phyloP scores from a whole-genome alignment of 805 yeast species.

The Maudiozyma bulderi region DNA sequence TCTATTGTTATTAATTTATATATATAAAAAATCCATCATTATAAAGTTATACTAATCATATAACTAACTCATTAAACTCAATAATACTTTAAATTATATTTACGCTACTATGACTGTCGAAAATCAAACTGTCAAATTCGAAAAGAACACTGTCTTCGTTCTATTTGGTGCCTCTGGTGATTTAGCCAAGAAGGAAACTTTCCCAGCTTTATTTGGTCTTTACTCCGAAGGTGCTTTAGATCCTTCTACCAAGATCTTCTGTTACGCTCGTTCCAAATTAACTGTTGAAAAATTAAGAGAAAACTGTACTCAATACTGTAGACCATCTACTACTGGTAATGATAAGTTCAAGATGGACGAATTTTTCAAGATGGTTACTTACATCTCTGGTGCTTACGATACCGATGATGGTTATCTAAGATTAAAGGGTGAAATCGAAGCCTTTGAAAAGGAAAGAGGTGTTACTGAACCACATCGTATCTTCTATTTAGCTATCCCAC shows the following conservation, averaged over 20 bases:
- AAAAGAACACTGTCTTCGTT: conserved; percentile 57
- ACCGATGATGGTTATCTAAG: conserved; percentile 55
- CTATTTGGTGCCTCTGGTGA: conserved; percentile 95
- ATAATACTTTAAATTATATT: neutral
- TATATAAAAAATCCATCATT: too few relatives aligned
- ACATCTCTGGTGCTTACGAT: conserved; percentile 74
- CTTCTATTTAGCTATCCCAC: conserved; percentile 90
- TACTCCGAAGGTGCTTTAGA: conserved; percentile 70
- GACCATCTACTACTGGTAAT: conserved; percentile 36
- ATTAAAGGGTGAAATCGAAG: conserved; percentile 45
- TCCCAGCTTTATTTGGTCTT: conserved; percentile 73
- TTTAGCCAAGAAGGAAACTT: conserved; percentile 88
- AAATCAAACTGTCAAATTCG: conserved; percentile 32
- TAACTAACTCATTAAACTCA: neutral
- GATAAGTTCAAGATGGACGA: conserved; percentile 40
- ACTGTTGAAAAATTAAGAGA: conserved; percentile 53
- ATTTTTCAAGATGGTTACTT: conserved; percentile 57
- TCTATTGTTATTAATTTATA: too few relatives aligned
- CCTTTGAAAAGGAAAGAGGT: conserved; percentile 44
- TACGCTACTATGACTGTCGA: neutral
- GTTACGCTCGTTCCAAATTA: conserved; percentile 83
- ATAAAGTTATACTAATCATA: neutral
- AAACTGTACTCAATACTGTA: conserved; percentile 55
- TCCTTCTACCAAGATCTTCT: conserved; percentile 61
- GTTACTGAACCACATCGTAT: conserved; percentile 59